Evolutionary conservation across 805 yeast species (phyloP), one percentile per base, ranked within the genome.

Genomic region (Metschnikowia chrysomelidarum): DNA sequence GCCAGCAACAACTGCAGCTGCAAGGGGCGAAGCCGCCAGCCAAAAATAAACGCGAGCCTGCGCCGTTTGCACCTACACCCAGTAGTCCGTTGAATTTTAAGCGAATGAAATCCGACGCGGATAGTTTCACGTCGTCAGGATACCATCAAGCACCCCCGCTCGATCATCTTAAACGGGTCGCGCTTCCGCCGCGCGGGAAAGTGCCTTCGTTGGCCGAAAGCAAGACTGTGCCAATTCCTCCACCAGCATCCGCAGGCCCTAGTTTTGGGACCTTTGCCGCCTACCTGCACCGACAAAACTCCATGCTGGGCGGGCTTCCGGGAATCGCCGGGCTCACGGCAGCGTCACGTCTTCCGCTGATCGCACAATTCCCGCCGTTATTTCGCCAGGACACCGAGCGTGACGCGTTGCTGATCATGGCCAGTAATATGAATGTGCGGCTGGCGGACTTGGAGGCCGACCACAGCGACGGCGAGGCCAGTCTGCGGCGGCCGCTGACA

Each of bases 331-430:
- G 47, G n/a, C n/a, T n/a, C n/a, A n/a, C n/a, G n/a, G n/a, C n/a
- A n/a, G n/a, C 29, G 9, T 10, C n/a, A 23, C 23, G 31, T 2
- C 31, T n/a, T n/a, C n/a, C n/a, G n/a, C n/a, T n/a, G n/a, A n/a
- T n/a, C 21, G 22, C 36, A n/a, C n/a, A 31, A n/a, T 24, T 44
- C 13, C 50, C 51, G 21, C 41, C 49, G 12, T 36, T 46, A 4
- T 27, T 32, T 27, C 47, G 67, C 23, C 73, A 65, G 43, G 70
- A 64, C 39, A 64, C 70, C 3, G 65, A 62, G 39, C 67, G 59
- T 38, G 74, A 65, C 46, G 64, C 64, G 4, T 42, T 62, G 9
- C 63, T 56, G 43, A 46, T 60, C 14, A 56, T 60, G 62, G 54
- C 62, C 11, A 54, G 53, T 31, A 53, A 53, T 30, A 50, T 61